These are phyloP conservation scores for Butyriboletus loyo DNA, from an alignment of 768 basidiomycete species.

Conservation along the genomic window DNA sequence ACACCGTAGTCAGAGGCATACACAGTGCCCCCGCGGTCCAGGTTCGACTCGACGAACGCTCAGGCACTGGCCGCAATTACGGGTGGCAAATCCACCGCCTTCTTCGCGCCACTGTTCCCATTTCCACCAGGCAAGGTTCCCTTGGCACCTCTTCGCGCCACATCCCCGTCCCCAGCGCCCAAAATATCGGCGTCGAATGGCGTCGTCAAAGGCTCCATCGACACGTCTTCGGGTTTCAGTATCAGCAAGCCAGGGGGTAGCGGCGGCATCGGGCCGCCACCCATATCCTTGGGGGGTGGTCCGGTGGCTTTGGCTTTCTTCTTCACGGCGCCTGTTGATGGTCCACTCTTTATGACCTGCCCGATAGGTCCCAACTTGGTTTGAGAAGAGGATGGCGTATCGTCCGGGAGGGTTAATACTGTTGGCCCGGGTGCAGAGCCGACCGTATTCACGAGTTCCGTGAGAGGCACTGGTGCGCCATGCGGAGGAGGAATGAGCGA, in stretches of 20 bases:
- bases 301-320: constrained; percentile 46
- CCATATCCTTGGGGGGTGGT: constrained; percentile 22
- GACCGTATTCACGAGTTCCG: neutral
- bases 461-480: neutral
- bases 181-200: constrained; percentile 11
- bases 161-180: constrained; percentile 4
- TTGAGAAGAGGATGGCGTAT: constrained; percentile 53
- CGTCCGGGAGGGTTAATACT: constrained; percentile 56
- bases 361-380: constrained; percentile 78
- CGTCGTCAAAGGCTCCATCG: constrained; percentile 17
- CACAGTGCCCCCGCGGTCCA: neutral
- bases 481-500: constrained; percentile 13
- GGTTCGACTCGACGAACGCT: neutral
- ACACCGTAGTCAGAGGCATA: no score
- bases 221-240: constrained; percentile 19
- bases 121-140: constrained; percentile 9
- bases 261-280: constrained; percentile 17
- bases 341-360: constrained; percentile 58
- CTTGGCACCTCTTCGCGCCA: constrained; percentile 8
- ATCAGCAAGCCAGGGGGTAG: constrained; percentile 17
- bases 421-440: constrained; percentile 3
- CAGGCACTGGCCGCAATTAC: constrained; percentile 37
- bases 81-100: constrained; percentile 30
- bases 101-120: constrained; percentile 18
- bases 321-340: constrained; percentile 50